phyloP scores from a whole-genome alignment of 176 grass and related monocot species.

The Hordeum vulgare region DNA sequence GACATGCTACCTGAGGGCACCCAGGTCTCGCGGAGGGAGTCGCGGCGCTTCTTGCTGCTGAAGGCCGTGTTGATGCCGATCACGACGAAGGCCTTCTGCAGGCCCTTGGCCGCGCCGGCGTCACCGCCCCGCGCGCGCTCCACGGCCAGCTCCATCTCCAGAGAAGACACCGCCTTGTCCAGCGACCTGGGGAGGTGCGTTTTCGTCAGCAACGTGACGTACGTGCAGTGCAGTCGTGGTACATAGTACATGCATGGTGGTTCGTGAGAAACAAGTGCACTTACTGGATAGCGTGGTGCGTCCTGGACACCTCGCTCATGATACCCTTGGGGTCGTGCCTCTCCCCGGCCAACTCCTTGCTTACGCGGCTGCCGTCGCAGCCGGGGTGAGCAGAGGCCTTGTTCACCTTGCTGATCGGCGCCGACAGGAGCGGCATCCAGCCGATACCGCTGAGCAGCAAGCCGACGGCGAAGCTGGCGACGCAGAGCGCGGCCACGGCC shows the following conservation, averaged over 20 bases:
- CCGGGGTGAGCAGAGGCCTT: conserved; percentile 13
- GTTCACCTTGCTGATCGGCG: not conserved
- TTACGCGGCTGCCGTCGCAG: conserved; percentile 49
- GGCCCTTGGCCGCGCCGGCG: not conserved
- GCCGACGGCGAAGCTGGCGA: conserved; percentile 54
- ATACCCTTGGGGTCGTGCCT: conserved; percentile 33
- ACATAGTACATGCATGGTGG: too few species aligned
- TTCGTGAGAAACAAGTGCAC: not conserved
- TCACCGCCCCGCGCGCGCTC: conserved; percentile 32
- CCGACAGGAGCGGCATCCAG: conserved; percentile 17
- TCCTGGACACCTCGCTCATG: conserved; percentile 62
- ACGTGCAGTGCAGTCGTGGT: not conserved
- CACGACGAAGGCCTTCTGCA: conserved; percentile 76
- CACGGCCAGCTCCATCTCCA: conserved; percentile 66
- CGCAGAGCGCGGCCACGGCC: conserved; percentile 38
- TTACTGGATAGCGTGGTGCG: conserved; percentile 72
- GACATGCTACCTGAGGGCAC: conserved; percentile 44
- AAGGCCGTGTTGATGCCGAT: conserved; percentile 92
- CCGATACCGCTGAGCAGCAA: conserved; percentile 54
- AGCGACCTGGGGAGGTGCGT: conserved; percentile 27
- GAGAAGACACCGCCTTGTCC: conserved; percentile 70
- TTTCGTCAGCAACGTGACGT: not conserved
- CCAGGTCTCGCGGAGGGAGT: conserved; percentile 85
- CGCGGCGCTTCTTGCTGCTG: conserved; percentile 67
- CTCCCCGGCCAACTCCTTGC: conserved; percentile 50